Conservation (phyloP, 2,329 filamentous ascomycete species). For the Dothidotthia symphoricarpi region DNA sequence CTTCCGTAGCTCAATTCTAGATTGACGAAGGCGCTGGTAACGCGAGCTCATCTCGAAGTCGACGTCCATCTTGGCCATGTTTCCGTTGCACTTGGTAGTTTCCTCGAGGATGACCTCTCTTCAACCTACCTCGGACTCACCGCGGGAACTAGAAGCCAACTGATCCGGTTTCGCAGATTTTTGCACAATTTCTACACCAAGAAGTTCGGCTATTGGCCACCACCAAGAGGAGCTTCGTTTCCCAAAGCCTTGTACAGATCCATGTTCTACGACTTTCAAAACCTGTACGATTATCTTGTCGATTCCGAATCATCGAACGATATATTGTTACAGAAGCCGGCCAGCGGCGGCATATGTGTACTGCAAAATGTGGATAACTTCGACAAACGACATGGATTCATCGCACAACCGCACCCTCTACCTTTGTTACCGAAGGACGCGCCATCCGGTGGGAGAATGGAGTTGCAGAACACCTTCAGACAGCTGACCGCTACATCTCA, state of each 20-base stretch:
- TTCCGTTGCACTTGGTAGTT: slow-evolving; percentile 59
- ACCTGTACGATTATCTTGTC: slow-evolving; percentile 68
- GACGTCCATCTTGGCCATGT: slow-evolving; percentile 61
- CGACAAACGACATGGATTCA: slow-evolving; percentile 60
- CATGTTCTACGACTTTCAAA: slow-evolving; percentile 69
- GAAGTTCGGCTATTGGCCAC: slow-evolving; percentile 71
- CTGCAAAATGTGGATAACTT: slow-evolving; percentile 67
- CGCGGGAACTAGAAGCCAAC: slow-evolving; percentile 60
- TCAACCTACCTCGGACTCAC: slow-evolving; percentile 65
- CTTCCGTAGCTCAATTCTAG: slow-evolving; percentile 40
- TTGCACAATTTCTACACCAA: slow-evolving; percentile 64
- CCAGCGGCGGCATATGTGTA: slow-evolving; percentile 67
- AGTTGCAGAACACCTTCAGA: slow-evolving; percentile 37
- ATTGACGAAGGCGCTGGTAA: slow-evolving; percentile 64
- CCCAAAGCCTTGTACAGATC: slow-evolving; percentile 58
- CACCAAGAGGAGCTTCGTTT: slow-evolving; percentile 53
- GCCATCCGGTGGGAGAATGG: slow-evolving; percentile 30
- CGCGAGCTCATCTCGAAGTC: slow-evolving; percentile 62
- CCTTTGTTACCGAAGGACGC: slow-evolving; percentile 59
- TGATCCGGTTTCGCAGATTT: slow-evolving; percentile 70
- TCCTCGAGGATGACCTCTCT: slow-evolving; percentile 70
- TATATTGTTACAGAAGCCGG: slow-evolving; percentile 53
- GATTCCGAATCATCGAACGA: slow-evolving; percentile 57
- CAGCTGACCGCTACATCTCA: slow-evolving; percentile 38
- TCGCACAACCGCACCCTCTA: slow-evolving; percentile 62